Evolutionary conservation across 1,284 basidiomycete genomes (phyloP), one percentile per base, ranked within the genome.

Genomic region (Ganoderma boninense): DNA sequence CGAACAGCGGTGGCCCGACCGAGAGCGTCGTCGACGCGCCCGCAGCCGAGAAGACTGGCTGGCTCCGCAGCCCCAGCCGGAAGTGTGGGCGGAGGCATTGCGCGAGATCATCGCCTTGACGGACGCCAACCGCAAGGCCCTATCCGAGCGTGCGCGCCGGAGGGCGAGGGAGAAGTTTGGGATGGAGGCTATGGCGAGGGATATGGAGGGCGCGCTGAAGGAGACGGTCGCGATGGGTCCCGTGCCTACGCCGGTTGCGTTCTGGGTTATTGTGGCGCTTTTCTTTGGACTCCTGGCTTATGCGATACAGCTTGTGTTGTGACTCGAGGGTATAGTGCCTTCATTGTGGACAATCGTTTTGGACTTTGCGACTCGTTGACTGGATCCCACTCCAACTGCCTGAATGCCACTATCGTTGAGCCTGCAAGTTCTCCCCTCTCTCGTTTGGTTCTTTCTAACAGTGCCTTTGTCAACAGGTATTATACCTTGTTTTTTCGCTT

Each of bases 1-100:
- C 93, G 75, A 86, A 97, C 80, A 93, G 89, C 64, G 97, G 98
- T 43, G 97, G 97, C 0, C 97, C 98, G 1, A 93, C 91, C 0
- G 97, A 99, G 82, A 97, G 94, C 60, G 84, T 98, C 26, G 81
- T 97, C 13, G 89, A 94, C 76, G 80, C 85, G 1, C 78, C 82
- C 44, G 40, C 81, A 71, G 66, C 77, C 23, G 52, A 79, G 73
- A 83, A 83, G 26, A 89, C 92, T 29, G 89, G 96, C 63, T 89
- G 95, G 95, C 84, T 97, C 29, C 85, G 91, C 32, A 73, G 83
- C 0, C 92, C 95, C 84, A 88, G 16, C 77, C 90, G 0, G 82
- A 85, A 0, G 78, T 85, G 4, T 98, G 97, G 96, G 87, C 92
- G 0, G 82, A 87, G 1, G 90, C 90, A 0, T 78, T 97, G 49